Base-by-base conservation (phyloP, 2,329 filamentous ascomycete genomes). In the Alternaria sp. region DNA sequence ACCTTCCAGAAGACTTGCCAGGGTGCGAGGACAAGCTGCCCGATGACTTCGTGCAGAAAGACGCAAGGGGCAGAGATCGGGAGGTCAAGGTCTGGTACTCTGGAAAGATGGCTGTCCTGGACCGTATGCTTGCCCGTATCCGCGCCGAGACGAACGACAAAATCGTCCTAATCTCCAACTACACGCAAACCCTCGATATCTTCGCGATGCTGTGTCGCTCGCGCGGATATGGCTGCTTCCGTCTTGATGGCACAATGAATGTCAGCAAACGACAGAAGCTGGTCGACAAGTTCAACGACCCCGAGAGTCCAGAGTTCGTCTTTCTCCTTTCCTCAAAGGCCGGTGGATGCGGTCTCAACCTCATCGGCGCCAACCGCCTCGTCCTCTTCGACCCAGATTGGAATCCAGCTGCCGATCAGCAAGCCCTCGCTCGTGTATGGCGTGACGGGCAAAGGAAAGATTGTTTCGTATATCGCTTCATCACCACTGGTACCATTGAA, bases 381-480 rank as follows among this genome's bases (percentile, higher is more conserved):
- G 91, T 99, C 1, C 86, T 99, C 39, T 99, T 99, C 75, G 95
- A 99, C 68, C 95, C 95, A 0, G 81, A 83, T 78, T 99, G 95
- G 95, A 99, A 99, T 71, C 95, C 95, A 0, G 95, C 95, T 3
- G 93, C 95, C 0, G 95, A 99, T 73, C 95, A 99, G 77, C 95
- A 99, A 80, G 95, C 95, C 4, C 85, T 99, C 29, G 95, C 95
- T 34, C 91, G 95, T 82, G 95, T 99, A 21, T 99, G 95, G 95
- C 91, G 95, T 83, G 95, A 99, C 71, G 95, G 95, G 0, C 95
- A 99, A 78, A 98, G 96, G 84, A 99, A 99, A 75, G 95, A 99
- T 73, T 99, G 95, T 73, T 99, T 99, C 71, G 95, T 99, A 14
- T 99, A 99, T 78, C 91, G 95, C n/a, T 99, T 99, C 80, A 99